Base-by-base conservation (phyloP, 129 eudicot species). In the Calendula officinalis region DNA sequence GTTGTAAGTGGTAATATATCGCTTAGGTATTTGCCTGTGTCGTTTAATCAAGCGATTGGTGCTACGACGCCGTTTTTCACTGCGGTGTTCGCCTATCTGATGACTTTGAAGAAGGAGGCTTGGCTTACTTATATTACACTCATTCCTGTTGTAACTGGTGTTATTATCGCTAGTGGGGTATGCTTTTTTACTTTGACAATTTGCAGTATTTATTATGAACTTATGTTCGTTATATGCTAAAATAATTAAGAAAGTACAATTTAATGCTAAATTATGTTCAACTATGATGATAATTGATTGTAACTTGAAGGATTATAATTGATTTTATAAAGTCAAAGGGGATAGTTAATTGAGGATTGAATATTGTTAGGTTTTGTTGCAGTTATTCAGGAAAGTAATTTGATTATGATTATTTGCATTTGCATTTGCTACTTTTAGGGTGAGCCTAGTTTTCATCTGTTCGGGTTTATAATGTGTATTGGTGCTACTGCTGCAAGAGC, bases 41-140 rank as follows among this genome's bases (percentile, higher is more conserved):
- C 95, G 60, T 90, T 90, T 30, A 87, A 86, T 76, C 97, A 90
- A 62, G 97, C 97, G 15, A 80, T 90, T 59, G 97, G 95, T 32
- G 95, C 97, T 5, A 90, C 97, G 12, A 90, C 95, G 72, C 97
- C 97, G 0, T 90, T 90, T 60, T 90, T 86, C 69, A 90, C 97
- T 10, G 97, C 97, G 10, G 85, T 90, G 11, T 87, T 90, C 64
- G 95, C 97, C 2, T 90, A 86, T 66, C 17, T 87, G 62, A 84
- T 90, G 71, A 90, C 97, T 7, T 44, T 84, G 56, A 82, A 83
- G 75, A 84, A 85, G 76, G 96, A 91, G 69, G 90, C 90, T 10
- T 86, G 90, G 94, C 68, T 81, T 50, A 77, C 81, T 17, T 91
- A 91, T 56, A 43, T 75, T 36, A 80, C 95, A 2, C 79, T 92